Percentiles rank a stretch among this genome's conserved stretches.
These are phyloP conservation scores for Ustanciosporium gigantosporum DNA, from an alignment of 1,284 basidiomycete genomes.

Conservation along the genomic window DNA sequence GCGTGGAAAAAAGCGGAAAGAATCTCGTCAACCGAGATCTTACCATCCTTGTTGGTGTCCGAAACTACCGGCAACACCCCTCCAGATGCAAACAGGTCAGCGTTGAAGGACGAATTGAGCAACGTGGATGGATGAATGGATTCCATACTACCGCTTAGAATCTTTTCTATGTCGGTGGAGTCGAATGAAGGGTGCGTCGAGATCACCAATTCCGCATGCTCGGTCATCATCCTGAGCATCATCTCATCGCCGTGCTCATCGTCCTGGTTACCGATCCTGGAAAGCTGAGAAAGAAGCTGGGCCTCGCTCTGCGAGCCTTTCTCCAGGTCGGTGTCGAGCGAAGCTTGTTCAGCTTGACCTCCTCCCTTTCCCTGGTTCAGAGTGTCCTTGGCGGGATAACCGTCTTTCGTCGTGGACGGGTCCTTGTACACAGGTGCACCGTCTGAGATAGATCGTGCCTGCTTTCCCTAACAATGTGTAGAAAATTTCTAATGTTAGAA, in stretches of 20 bases:
- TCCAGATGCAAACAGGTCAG: background rate
- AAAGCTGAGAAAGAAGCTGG: background rate
- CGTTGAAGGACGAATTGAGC: background rate
- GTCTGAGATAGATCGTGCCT: too few relatives aligned
- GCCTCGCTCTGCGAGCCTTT: too few relatives aligned
- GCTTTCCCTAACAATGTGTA: too few relatives aligned
- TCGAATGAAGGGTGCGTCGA: background rate
- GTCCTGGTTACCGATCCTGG: background rate
- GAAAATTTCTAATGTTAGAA: too few relatives aligned
- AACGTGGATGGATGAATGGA: background rate
- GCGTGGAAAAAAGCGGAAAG: slow-evolving; percentile 31
- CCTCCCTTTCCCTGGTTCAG: too few relatives aligned
- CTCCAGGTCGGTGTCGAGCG: too few relatives aligned
- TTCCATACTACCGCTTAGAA: background rate
- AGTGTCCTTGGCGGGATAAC: too few relatives aligned
- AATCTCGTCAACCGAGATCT: slow-evolving; percentile 18
- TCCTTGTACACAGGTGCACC: too few relatives aligned
- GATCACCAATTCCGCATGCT: background rate
- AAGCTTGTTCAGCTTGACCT: too few relatives aligned
- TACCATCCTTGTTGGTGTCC: slow-evolving; percentile 4
- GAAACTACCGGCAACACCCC: background rate
- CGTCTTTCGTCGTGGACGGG: too few relatives aligned
- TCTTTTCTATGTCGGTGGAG: background rate
- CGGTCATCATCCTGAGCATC: background rate
- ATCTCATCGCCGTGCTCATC: background rate